A percentile compares a stretch with the other conserved stretches of the same genome.
Evolutionary conservation across 163 green algal genomes (phyloP).

Genomic region (Volvox carteri): DNA sequence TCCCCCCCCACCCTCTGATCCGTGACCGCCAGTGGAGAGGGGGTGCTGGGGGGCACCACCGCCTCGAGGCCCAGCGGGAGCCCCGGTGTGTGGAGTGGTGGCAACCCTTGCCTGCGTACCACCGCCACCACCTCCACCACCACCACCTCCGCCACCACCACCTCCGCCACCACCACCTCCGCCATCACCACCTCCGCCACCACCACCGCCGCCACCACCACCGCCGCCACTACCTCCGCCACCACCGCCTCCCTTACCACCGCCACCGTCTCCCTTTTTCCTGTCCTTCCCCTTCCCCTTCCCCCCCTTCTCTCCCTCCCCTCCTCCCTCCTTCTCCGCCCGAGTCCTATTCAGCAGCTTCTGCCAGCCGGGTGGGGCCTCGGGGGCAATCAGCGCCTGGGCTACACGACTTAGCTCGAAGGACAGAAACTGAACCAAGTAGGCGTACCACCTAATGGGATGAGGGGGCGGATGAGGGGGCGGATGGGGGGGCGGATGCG

Average conservation of each 20-base stretch:
- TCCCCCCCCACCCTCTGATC: not conserved
- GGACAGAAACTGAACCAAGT: slow-evolving; percentile 42
- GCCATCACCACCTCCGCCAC: not conserved
- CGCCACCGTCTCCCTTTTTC: too few species aligned
- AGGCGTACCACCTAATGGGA: slow-evolving; percentile 48
- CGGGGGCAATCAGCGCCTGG: not conserved
- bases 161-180: not conserved
- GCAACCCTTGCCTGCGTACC: not conserved
- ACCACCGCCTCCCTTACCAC: too few species aligned
- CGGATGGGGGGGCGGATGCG: not conserved
- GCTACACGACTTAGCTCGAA: slow-evolving; percentile 25
- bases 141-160: not conserved
- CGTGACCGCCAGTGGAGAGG: not conserved
- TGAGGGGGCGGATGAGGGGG: not conserved
- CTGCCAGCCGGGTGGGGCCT: not conserved
- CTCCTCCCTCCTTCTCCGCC: too few species aligned
- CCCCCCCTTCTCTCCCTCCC: too few species aligned
- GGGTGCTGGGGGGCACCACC: too few species aligned
- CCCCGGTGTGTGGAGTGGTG: too few species aligned
- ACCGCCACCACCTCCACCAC: not conserved
- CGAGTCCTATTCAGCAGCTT: not conserved
- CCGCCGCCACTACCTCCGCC: not conserved
- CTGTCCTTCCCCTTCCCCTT: too few species aligned
- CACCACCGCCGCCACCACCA: not conserved
- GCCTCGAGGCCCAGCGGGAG: too few species aligned